These are phyloP conservation scores for Malus hybrid DNA, from an alignment of 331 rosid genomes.

Conservation along the genomic window DNA sequence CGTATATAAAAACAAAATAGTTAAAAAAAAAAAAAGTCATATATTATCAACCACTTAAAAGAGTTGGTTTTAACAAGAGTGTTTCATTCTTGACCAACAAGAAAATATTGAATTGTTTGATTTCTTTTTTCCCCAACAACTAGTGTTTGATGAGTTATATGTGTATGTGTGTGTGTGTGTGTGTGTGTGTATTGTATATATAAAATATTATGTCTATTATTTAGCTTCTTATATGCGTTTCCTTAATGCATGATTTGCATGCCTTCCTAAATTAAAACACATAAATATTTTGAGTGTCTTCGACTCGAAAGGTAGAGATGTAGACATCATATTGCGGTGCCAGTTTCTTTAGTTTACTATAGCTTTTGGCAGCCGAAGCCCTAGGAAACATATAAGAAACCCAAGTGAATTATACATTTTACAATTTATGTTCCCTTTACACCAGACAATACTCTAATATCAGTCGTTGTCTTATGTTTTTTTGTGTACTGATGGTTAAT, in stretches of 20 bases:
- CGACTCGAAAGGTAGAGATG: constrained; percentile 20
- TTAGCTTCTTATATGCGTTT: not conserved
- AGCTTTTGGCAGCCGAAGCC: not conserved
- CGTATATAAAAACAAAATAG: not conserved
- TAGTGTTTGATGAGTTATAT: not conserved
- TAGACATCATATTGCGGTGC: not conserved
- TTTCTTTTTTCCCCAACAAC: not conserved
- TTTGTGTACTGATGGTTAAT: not conserved
- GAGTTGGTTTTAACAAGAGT: not conserved
- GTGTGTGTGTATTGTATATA: too few relatives aligned
- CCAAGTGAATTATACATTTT: not conserved
- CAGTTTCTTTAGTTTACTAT: not conserved
- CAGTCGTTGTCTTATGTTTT: too few relatives aligned
- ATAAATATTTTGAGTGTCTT: constrained; percentile 14
- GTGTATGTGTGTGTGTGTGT: too few relatives aligned
- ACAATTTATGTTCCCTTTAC: not conserved
- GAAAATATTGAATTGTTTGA: not conserved
- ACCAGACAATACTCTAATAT: too few relatives aligned
- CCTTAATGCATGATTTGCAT: constrained; percentile 23
- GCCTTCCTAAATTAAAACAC: not conserved
- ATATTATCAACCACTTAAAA: too few relatives aligned
- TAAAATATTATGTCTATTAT: too few relatives aligned
- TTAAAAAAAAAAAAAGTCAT: not conserved
- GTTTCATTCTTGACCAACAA: too few relatives aligned
- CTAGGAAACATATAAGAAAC: not conserved